Conservation (phyloP, 2,329 filamentous ascomycete species). For the Arthrinium phaeospermum region DNA sequence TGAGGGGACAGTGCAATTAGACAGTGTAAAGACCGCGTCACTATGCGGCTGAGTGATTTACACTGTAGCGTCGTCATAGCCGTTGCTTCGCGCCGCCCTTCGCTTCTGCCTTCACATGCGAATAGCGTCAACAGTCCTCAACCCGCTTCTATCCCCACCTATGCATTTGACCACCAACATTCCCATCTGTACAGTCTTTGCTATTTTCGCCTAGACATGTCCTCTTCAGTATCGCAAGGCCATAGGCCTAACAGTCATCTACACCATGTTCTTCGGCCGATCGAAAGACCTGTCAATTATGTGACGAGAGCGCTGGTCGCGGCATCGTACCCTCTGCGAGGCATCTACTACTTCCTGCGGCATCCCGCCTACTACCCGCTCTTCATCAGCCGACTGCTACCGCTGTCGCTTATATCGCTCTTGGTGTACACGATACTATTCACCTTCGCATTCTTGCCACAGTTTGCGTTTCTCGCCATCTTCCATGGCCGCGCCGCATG, state of each 20-base stretch:
- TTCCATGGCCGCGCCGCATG: slow-evolving; percentile 91
- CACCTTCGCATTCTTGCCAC: slow-evolving; percentile 84
- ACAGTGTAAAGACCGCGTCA: background rate
- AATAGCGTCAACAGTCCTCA: background rate
- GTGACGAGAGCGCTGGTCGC: slow-evolving; percentile 50
- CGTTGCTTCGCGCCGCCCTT: background rate
- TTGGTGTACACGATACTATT: slow-evolving; percentile 88
- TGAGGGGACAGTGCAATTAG: slow-evolving; percentile 1
- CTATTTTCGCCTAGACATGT: background rate
- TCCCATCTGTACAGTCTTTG: too few relatives aligned
- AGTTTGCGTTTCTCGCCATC: slow-evolving; percentile 85
- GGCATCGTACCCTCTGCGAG: slow-evolving; percentile 66
- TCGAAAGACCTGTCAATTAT: slow-evolving; percentile 49
- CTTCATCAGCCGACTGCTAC: slow-evolving; percentile 77
- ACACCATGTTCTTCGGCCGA: slow-evolving; percentile 18
- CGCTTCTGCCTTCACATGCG: slow-evolving; percentile 5
- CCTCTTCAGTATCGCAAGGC: background rate
- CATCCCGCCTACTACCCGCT: slow-evolving; percentile 85
- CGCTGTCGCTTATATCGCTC: slow-evolving; percentile 79
- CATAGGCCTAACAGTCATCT: background rate
- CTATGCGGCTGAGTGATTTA: background rate
- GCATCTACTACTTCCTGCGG: slow-evolving; percentile 80
- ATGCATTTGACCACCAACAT: background rate
- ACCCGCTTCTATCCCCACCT: background rate
- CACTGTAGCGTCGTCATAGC: slow-evolving; percentile 16